Evolutionary conservation across 306 rosid genomes (phyloP).

Genomic region (Senna siamea): DNA sequence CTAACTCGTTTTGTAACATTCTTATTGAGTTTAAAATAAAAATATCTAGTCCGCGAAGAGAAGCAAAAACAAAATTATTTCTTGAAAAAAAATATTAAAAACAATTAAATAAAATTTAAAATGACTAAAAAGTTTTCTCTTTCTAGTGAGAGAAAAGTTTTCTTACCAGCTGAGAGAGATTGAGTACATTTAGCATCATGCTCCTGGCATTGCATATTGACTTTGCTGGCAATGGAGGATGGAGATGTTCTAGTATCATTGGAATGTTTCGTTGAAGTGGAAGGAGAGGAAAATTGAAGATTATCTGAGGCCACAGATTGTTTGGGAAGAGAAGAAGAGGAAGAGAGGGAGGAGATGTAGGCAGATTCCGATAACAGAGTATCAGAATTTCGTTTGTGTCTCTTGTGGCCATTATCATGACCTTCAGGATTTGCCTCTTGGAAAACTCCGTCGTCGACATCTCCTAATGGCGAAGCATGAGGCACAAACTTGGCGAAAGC

Average conservation of each 20-base stretch:
- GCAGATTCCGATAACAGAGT: neutral
- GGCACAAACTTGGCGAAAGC: constrained; percentile 38
- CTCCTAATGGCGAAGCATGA: constrained; percentile 28
- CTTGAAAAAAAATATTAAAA: too few species aligned
- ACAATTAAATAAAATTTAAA: too few species aligned
- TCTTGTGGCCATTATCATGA: constrained; percentile 33
- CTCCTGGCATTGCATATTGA: neutral
- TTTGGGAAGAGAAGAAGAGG: constrained; percentile 19
- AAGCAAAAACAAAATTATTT: too few species aligned
- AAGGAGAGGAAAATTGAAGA: constrained; percentile 27
- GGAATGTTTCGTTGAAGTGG: constrained; percentile 25
- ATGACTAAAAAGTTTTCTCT: too few species aligned
- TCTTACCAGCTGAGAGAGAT: constrained; percentile 21
- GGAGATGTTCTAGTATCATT: constrained; percentile 21
- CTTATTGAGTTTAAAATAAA: too few species aligned
- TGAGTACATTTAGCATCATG: constrained; percentile 1
- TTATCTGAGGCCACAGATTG: constrained; percentile 3
- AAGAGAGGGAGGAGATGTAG: neutral
- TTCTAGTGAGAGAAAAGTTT: too few species aligned
- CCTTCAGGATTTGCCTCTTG: neutral
- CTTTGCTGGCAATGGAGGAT: constrained; percentile 33
- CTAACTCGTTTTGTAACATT: too few species aligned
- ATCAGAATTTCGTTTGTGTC: constrained; percentile 27
- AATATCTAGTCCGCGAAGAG: too few species aligned
- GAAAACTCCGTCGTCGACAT: constrained; percentile 8